Percentiles rank a stretch among this genome's conserved stretches.
phyloP scores from a whole-genome alignment of 2,329 filamentous ascomycete genomes.

The Colletotrichum australisinense region DNA sequence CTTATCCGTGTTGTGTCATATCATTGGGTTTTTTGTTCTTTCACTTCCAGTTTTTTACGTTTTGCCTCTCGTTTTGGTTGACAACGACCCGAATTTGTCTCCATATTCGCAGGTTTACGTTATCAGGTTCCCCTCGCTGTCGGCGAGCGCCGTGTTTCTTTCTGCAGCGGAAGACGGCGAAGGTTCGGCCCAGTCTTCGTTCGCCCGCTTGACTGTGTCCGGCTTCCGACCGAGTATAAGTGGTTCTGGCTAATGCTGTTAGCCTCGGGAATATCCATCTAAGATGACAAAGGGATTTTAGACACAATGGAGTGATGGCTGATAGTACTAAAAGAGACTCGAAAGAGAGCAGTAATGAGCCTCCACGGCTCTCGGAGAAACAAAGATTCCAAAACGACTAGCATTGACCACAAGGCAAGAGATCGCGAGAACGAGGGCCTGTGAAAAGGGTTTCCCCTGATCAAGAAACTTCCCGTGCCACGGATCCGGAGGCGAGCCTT shows the following conservation, averaged over 20 bases:
- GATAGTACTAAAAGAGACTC: background rate
- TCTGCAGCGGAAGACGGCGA: conserved; percentile 25
- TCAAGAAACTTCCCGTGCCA: conserved; percentile 20
- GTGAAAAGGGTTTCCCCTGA: conserved; percentile 16
- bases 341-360: background rate
- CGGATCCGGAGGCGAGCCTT: conserved; percentile 9
- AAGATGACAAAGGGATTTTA: background rate
- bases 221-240: background rate
- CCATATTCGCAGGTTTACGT: conserved; percentile 25
- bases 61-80: conserved; percentile 6
- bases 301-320: background rate
- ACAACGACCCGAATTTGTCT: background rate
- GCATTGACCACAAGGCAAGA: background rate
- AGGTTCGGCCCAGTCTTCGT: background rate
- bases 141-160: conserved; percentile 25
- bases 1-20: background rate
- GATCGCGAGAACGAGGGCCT: conserved; percentile 2
- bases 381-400: conserved; percentile 8
- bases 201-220: background rate
- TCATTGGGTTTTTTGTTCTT: background rate
- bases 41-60: background rate
- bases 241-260: background rate
- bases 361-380: conserved; percentile 10
- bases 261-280: background rate
- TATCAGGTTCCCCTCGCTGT: conserved; percentile 7